Evolutionary conservation across 148 eudicot genomes (phyloP).

Genomic region (Chenopodium formosanum): DNA sequence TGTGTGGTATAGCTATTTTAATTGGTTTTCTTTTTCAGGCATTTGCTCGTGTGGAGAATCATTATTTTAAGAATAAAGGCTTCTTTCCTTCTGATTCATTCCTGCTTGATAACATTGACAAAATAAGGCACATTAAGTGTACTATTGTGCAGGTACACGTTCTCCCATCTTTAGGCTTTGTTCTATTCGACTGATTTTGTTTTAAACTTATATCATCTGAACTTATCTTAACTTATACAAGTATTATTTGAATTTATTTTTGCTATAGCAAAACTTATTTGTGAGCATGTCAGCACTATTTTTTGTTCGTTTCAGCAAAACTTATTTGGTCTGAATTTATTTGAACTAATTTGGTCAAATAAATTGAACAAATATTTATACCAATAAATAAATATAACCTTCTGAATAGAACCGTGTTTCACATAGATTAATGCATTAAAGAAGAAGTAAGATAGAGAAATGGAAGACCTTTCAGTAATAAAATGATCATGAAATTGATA

Average conservation of each 20-base stretch:
- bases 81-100: constrained; percentile 81
- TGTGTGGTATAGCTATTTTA: neutral
- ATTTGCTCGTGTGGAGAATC: constrained; percentile 94
- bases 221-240: no score
- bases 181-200: no score
- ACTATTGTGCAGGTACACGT: constrained; percentile 79
- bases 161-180: neutral
- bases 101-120: constrained; percentile 82
- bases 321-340: no score
- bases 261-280: no score
- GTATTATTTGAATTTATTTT: no score
- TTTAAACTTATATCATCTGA: no score
- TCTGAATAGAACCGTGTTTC: neutral
- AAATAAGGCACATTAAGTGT: constrained; percentile 84
- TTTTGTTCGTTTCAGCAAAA: no score
- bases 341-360: no score
- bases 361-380: no score
- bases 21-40: constrained; percentile 50
- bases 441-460: neutral
- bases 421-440: neutral
- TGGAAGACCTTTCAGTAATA: neutral
- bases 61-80: constrained; percentile 83
- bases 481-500: neutral
- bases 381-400: no score
- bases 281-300: no score